Evolutionary conservation across 139 green algal species (phyloP), one percentile per base, ranked within the genome.

Genomic region (Chlamydomonas sp.): DNA sequence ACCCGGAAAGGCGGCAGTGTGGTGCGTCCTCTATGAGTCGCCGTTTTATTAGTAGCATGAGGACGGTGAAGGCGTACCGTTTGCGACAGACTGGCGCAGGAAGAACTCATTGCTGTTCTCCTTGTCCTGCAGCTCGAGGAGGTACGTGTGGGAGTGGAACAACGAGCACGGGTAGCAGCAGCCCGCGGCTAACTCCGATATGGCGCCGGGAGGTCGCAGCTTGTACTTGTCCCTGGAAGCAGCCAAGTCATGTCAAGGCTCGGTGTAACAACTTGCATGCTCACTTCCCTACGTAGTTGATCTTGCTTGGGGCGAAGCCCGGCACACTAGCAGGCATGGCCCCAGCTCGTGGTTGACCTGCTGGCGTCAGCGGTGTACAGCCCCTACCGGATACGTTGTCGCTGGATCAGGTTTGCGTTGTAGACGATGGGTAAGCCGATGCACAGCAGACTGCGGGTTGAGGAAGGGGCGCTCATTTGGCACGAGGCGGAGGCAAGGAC

Each of bases 81-180:
- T 62, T 2, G 49, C 3, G 57, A 59, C 57, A 1, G 63, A 83
- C 2, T 63, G 66, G 66, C 58, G 57, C 57, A 49, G 31, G 31
- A 49, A 49, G 31, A 49, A 49, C 31, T 59, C 1, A 3, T 4
- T 5, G 5, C 5, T 20, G 2, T 8, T 20, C 0, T 75, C 15
- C 9, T 74, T 14, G 15, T 76, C 18, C 12, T 60, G 12, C 2
- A 10, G 57, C 60, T 80, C 72, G 63, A 64, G 76, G 2, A 87
- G 73, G 60, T 76, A 76, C 1, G 73, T 75, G 63, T 87, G 73
- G 31, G 83, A 18, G 31, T 87, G 62, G 73, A 68, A 74, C 49
- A 87, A 59, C 8, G 83, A 66, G 71, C 83, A 87, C 14, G 83
- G 83, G 71, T 81, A 87, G 83, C 83, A 87, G 73, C n/a, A 75